phyloP scores from a whole-genome alignment of 768 basidiomycete species.

The Kwoniella dejecticola region DNA sequence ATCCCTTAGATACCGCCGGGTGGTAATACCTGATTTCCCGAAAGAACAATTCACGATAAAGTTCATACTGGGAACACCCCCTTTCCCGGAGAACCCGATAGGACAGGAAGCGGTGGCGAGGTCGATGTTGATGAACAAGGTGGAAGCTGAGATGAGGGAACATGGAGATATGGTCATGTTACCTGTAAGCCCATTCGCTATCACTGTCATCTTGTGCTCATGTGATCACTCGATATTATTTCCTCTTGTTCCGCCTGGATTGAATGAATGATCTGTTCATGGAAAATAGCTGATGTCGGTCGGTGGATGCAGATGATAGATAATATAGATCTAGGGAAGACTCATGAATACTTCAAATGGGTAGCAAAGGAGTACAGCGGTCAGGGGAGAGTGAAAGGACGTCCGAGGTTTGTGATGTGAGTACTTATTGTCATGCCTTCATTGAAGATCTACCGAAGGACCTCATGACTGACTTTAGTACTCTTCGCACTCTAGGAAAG shows the following conservation, averaged over 20 bases:
- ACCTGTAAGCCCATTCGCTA: slow-evolving; percentile 31
- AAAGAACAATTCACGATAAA: slow-evolving; percentile 52
- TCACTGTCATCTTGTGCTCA: no score
- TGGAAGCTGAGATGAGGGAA: slow-evolving; percentile 48
- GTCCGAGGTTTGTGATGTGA: slow-evolving; percentile 56
- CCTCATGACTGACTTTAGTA: background rate
- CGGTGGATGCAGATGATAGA: slow-evolving; percentile 46
- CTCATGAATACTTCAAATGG: slow-evolving; percentile 56
- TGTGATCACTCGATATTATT: no score
- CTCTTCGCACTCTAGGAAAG: slow-evolving; percentile 43
- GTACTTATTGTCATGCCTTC: slow-evolving; percentile 7
- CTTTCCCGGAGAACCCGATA: slow-evolving; percentile 44
- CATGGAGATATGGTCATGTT: slow-evolving; percentile 54
- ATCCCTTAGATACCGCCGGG: slow-evolving; percentile 41
- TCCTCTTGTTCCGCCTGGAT: no score
- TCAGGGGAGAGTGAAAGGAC: slow-evolving; percentile 49
- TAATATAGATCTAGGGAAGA: slow-evolving; percentile 56
- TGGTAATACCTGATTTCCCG: slow-evolving; percentile 54
- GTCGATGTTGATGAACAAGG: slow-evolving; percentile 23
- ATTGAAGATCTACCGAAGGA: background rate
- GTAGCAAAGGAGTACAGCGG: slow-evolving; percentile 53
- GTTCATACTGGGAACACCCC: slow-evolving; percentile 55
- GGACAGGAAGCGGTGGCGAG: slow-evolving; percentile 35
- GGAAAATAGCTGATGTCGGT: background rate
- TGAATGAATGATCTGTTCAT: no score